Base-by-base conservation (phyloP, 2,329 filamentous ascomycete species). In the Leptographium procerum region DNA sequence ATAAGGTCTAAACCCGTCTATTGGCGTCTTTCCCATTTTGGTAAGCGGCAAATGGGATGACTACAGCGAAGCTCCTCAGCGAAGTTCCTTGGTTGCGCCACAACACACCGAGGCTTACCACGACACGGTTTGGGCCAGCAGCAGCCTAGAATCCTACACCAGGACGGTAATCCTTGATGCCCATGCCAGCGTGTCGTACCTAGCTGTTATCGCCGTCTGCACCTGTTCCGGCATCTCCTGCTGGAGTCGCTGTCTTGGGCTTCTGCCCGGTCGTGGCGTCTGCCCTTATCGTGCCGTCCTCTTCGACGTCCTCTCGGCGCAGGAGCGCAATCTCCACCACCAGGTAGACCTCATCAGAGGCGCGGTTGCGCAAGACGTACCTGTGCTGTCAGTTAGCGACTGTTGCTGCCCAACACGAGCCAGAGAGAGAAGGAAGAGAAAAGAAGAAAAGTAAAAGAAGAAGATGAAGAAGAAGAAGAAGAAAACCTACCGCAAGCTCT, bases 301-400 rank as follows among this genome's bases (percentile, higher is more conserved):
- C 80, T 63, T 82, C 77, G 47, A 85, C 73, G 61, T 87, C 55
- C n/a, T 28, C 52, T 11, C 22, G 52, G 13, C 52, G 52, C 52
- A 34, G 9, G 19, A 28, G 50, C 3, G 50, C 87, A 69, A 97
- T 92, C 6, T 90, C 72, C 19, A 97, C 77, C 52, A 92, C 89
- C 33, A 96, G 83, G 65, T 96, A 89, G 19, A 89, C 80, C 36
- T 88, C 81, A 53, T 82, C 82, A 0, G 88, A 92, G 26, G 77
- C 72, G 61, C 83, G 83, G 71, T 96, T 88, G 69, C 91, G 92
- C 68, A 97, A 80, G 60, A 95, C 89, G 73, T 97, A 96, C 80
- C 91, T 91, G 52, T 57, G 19, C 52, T 58, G 59, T 62, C n/a
- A 43, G 26, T 33, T 45, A 16, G n/a, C n/a, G n/a, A n/a, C n/a